These are phyloP conservation scores for Ascochyta rabiei DNA, from an alignment of 2,329 filamentous ascomycete genomes.

Conservation along the genomic window DNA sequence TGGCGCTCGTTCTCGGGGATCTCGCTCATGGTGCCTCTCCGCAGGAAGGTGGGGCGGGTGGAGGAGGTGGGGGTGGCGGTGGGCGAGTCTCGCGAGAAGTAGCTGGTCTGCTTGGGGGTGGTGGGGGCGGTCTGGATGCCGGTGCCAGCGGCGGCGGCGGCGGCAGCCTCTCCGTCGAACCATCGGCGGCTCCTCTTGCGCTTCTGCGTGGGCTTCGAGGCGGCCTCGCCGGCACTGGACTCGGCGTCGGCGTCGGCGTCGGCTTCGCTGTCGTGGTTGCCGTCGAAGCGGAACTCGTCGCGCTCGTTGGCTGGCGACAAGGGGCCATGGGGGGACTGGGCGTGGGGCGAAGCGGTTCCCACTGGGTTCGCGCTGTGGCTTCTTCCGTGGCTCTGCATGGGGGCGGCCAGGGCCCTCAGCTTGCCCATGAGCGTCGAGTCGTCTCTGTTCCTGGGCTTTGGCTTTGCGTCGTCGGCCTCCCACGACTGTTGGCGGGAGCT, in stretches of 20 bases:
- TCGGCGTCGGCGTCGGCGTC: slow-evolving; percentile 84
- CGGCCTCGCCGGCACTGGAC: slow-evolving; percentile 78
- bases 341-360: slow-evolving; percentile 44
- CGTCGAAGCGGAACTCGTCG: slow-evolving; percentile 56
- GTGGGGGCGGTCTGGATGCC: slow-evolving; percentile 69
- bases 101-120: slow-evolving; percentile 64
- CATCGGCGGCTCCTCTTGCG: slow-evolving; percentile 68
- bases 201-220: slow-evolving; percentile 52
- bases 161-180: slow-evolving; percentile 52
- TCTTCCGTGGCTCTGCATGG: slow-evolving; percentile 58
- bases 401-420: slow-evolving; percentile 73
- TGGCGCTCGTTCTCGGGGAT: slow-evolving; percentile 54
- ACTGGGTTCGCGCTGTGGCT: slow-evolving; percentile 55
- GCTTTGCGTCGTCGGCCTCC: slow-evolving; percentile 68
- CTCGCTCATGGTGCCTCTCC: slow-evolving; percentile 56
- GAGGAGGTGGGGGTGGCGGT: slow-evolving; percentile 37
- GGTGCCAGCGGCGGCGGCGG: slow-evolving; percentile 21
- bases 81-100: slow-evolving; percentile 55
- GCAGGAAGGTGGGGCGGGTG: slow-evolving; percentile 57
- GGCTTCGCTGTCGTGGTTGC: slow-evolving; percentile 70
- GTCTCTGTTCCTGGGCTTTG: slow-evolving; percentile 54
- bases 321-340: slow-evolving; percentile 48
- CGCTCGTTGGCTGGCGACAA: slow-evolving; percentile 57
- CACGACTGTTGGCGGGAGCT: slow-evolving; percentile 69
- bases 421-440: slow-evolving; percentile 76